Conservation (phyloP, 2,329 filamentous ascomycete genomes). For the Aspergillus ibericus region DNA sequence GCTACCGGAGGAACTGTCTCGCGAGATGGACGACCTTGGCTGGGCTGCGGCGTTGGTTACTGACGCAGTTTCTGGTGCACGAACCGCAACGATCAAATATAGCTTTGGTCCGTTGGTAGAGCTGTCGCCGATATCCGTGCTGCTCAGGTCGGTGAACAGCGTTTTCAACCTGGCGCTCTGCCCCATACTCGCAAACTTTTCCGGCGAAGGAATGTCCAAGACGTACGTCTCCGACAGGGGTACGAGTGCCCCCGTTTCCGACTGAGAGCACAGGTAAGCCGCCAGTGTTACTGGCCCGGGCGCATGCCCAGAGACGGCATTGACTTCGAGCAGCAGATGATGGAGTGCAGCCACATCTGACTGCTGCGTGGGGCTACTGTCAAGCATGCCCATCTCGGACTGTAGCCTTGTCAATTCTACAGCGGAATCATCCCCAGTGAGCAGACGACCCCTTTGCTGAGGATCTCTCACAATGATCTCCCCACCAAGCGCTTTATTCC, state of each 20-base stretch:
- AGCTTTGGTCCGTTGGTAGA: conserved; percentile 67
- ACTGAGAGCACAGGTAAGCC: conserved; percentile 74
- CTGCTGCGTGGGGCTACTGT: conserved; percentile 70
- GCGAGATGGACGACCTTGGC: conserved; percentile 35
- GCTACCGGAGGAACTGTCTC: conserved; percentile 31
- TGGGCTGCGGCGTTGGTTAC: conserved; percentile 22
- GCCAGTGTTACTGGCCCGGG: conserved; percentile 74
- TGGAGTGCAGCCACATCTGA: conserved; percentile 69
- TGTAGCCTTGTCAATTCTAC: conserved; percentile 89
- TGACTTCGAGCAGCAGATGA: conserved; percentile 83
- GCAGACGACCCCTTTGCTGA: conserved; percentile 73
- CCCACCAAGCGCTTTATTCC: conserved; percentile 90
- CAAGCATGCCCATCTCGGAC: conserved; percentile 91
- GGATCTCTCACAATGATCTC: conserved; percentile 96
- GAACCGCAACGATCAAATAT: conserved; percentile 80
- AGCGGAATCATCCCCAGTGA: conserved; percentile 90
- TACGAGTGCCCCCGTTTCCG: conserved; percentile 61
- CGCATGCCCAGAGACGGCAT: conserved; percentile 73
- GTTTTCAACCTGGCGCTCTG: conserved; percentile 73
- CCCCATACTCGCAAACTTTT: conserved; percentile 65
- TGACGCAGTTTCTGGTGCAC: conserved; percentile 56
- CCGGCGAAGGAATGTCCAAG: conserved; percentile 73
- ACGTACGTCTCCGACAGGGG: conserved; percentile 81
- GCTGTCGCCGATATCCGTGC: conserved; percentile 68
- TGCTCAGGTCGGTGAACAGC: conserved; percentile 81